Conservation (phyloP, 2,329 filamentous ascomycete species). For the Orbilia quercus region DNA sequence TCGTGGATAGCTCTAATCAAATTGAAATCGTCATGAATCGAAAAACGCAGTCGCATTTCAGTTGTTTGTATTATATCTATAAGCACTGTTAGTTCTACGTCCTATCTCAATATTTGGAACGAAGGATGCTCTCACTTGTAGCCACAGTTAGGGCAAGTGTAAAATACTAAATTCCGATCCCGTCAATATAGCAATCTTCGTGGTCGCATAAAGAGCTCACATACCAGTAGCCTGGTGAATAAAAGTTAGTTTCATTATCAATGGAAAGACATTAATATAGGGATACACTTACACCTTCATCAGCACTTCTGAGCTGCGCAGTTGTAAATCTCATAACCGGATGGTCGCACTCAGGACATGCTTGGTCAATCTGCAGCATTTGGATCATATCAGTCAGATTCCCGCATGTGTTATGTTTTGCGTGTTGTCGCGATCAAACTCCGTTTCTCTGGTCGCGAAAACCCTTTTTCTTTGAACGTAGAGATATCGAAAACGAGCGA, state of each 20-base stretch:
- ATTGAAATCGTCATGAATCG: background rate
- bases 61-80: conserved; percentile 53
- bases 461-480: background rate
- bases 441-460: conserved; percentile 2
- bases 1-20: too few relatives aligned
- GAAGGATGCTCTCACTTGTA: conserved; percentile 20
- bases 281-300: conserved; percentile 83
- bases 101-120: background rate
- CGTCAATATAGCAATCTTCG: conserved; percentile 57
- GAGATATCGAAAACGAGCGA: background rate
- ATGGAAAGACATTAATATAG: too few relatives aligned
- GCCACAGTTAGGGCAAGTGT: conserved; percentile 47
- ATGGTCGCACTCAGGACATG: conserved; percentile 82
- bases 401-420: conserved; percentile 21
- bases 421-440: conserved; percentile 34
- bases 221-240: conserved; percentile 31
- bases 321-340: conserved; percentile 86
- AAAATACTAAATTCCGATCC: conserved; percentile 36
- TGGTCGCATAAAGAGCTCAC: conserved; percentile 40
- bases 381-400: background rate
- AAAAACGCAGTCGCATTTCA: background rate
- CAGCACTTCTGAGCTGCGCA: conserved; percentile 87
- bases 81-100: conserved; percentile 8
- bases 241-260: background rate
- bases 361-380: conserved; percentile 68